Evolutionary conservation across 352 stramenopile species (phyloP).

Genomic region (Peronospora farinosa): DNA sequence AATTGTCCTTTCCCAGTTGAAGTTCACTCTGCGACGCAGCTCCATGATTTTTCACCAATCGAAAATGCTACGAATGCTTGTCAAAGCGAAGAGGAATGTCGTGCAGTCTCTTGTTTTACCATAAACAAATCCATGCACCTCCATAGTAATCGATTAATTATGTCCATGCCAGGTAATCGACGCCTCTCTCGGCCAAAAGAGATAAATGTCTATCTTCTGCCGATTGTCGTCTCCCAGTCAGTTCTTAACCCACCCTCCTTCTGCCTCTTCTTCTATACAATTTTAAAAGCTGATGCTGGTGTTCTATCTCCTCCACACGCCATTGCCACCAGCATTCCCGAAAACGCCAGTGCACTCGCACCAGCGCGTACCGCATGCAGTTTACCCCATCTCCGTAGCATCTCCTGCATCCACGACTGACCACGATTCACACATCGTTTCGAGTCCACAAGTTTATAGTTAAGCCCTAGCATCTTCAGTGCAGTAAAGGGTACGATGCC

Average conservation of each 20-base stretch:
- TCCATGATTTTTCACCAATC: slow-evolving; percentile 4
- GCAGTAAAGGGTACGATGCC: slow-evolving; percentile 62
- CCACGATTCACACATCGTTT: slow-evolving; percentile 32
- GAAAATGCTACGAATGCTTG: slow-evolving; percentile 5
- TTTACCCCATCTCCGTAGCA: slow-evolving; percentile 46
- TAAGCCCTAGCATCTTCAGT: slow-evolving; percentile 58
- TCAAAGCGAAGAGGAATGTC: slow-evolving; percentile 6
- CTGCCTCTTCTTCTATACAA: slow-evolving; percentile 1
- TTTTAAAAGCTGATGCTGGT: slow-evolving; percentile 5
- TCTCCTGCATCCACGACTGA: slow-evolving; percentile 43
- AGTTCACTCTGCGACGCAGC: slow-evolving; percentile 22
- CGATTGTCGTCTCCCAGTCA: slow-evolving; percentile 7
- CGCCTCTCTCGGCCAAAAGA: slow-evolving; percentile 21
- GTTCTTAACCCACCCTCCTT: not conserved
- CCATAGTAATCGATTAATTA: too few relatives aligned
- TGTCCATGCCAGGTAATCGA: slow-evolving; percentile 8
- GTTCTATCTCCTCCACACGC: slow-evolving; percentile 32
- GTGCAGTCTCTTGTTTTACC: not conserved
- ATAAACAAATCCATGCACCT: not conserved
- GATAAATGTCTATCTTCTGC: slow-evolving; percentile 19
- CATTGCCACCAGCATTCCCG: slow-evolving; percentile 57
- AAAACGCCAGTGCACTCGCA: slow-evolving; percentile 49
- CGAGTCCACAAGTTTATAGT: slow-evolving; percentile 53
- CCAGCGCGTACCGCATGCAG: slow-evolving; percentile 52
- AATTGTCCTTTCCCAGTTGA: slow-evolving; percentile 17